Conservation (phyloP, 306 rosid species). For the Ceratonia siliqua region DNA sequence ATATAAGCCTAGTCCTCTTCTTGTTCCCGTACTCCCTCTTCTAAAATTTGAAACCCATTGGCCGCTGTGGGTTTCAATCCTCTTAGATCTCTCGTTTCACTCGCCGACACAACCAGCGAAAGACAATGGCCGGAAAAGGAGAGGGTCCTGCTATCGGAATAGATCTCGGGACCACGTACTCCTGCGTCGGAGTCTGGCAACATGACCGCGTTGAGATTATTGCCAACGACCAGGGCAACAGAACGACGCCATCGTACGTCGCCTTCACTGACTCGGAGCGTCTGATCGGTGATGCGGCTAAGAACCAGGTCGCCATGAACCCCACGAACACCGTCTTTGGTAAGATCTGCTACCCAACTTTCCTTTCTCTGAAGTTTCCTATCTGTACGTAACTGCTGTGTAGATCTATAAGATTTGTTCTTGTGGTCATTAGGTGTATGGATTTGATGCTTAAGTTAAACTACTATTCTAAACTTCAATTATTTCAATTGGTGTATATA, state of each 20-base stretch:
- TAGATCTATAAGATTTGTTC: neutral
- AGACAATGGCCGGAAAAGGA: constrained; percentile 63
- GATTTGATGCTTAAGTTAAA: too few species aligned
- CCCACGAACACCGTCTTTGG: constrained; percentile 69
- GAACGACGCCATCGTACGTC: constrained; percentile 71
- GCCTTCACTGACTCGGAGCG: constrained; percentile 64
- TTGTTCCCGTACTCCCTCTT: neutral
- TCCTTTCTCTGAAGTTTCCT: neutral
- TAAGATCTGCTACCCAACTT: constrained; percentile 30
- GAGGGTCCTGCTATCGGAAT: constrained; percentile 77
- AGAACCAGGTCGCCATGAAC: constrained; percentile 72
- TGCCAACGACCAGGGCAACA: constrained; percentile 71
- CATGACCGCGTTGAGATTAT: constrained; percentile 74
- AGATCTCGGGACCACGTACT: constrained; percentile 71
- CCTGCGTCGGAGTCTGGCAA: constrained; percentile 73
- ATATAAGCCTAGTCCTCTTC: neutral
- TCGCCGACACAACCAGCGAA: neutral
- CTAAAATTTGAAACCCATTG: neutral
- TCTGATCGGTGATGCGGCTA: constrained; percentile 65
- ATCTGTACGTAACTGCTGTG: too few species aligned
- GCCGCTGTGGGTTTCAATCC: constrained; percentile 18
- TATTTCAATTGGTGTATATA: too few species aligned
- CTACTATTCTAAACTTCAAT: too few species aligned
- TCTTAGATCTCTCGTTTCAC: neutral
- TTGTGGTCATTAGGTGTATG: too few species aligned